phyloP scores from a whole-genome alignment of 768 basidiomycete genomes.

The Pisolithus tinctorius region DNA sequence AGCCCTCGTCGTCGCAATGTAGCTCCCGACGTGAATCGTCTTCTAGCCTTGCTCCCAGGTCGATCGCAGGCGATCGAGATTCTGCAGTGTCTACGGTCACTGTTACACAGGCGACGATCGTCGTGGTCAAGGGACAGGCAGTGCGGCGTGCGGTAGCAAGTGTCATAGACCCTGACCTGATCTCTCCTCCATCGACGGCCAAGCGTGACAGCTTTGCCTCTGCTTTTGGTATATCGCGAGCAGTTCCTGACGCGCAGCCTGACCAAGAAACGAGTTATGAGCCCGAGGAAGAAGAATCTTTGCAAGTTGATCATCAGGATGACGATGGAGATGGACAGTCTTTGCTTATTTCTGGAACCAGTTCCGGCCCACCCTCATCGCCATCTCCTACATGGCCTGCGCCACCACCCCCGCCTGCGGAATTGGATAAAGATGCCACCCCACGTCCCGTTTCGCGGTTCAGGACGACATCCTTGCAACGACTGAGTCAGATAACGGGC shows the following conservation, averaged over 20 bases:
- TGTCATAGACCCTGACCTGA: slow-evolving; percentile 32
- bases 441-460: slow-evolving; percentile 23
- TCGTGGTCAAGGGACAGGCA: slow-evolving; percentile 41
- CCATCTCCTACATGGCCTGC: slow-evolving; percentile 22
- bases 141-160: slow-evolving; percentile 49
- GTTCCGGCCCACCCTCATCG: slow-evolving; percentile 9
- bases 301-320: slow-evolving; percentile 8
- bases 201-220: slow-evolving; percentile 9
- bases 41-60: slow-evolving; percentile 10
- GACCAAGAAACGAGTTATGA: slow-evolving; percentile 1
- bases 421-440: slow-evolving; percentile 16
- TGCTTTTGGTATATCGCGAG: slow-evolving; percentile 6
- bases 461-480: slow-evolving; percentile 23
- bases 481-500: slow-evolving; percentile 15
- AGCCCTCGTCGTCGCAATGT: background rate
- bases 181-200: slow-evolving; percentile 11
- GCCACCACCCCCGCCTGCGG: slow-evolving; percentile 25
- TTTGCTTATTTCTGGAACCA: slow-evolving; percentile 13
- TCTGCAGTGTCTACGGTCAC: slow-evolving; percentile 36
- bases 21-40: slow-evolving; percentile 11
- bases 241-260: background rate
- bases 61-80: slow-evolving; percentile 21
- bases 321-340: slow-evolving; percentile 3
- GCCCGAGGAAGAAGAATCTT: slow-evolving; percentile 2
- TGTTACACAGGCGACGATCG: slow-evolving; percentile 36